These are phyloP conservation scores for Aureobasidium musti DNA, from an alignment of 2,329 filamentous ascomycete species.

Conservation along the genomic window DNA sequence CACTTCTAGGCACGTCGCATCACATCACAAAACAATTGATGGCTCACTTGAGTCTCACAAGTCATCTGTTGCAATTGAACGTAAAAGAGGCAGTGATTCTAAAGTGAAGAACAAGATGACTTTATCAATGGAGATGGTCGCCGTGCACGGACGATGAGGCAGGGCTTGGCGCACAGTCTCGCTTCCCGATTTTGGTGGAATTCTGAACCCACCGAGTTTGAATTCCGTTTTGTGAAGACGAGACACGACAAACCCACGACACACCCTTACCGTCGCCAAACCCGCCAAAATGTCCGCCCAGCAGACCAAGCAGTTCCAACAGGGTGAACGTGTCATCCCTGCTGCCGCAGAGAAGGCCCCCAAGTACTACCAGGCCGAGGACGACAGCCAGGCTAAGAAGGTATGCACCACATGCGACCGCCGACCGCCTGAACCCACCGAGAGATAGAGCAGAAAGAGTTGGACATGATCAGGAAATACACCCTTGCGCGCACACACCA, in stretches of 20 bases:
- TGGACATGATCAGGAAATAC: slow-evolving; percentile 2
- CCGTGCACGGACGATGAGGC: background rate
- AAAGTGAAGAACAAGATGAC: background rate
- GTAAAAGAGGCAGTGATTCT: background rate
- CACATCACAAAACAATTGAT: too few species aligned
- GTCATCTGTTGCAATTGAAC: background rate
- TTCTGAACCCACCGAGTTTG: background rate
- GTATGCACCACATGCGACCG: slow-evolving; percentile 59
- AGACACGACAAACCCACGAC: slow-evolving; percentile 24
- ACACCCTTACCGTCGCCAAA: slow-evolving; percentile 28
- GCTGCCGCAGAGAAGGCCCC: slow-evolving; percentile 86
- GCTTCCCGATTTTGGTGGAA: slow-evolving; percentile 11
- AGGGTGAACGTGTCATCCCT: slow-evolving; percentile 90
- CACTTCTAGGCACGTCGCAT: background rate
- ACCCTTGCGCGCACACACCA: slow-evolving; percentile 9
- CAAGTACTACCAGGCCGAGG: slow-evolving; percentile 99
- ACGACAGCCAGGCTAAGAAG: slow-evolving; percentile 87
- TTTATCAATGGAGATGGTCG: slow-evolving; percentile 17
- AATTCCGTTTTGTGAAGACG: slow-evolving; percentile 18
- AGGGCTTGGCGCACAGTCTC: slow-evolving; percentile 22
- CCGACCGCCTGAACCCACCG: background rate
- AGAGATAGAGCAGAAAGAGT: slow-evolving; percentile 24
- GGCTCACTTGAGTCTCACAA: too few species aligned
- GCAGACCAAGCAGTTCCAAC: slow-evolving; percentile 92
- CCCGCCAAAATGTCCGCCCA: slow-evolving; percentile 32